Evolutionary conservation across 2,329 filamentous ascomycete species (phyloP).

Genomic region (Dactylella cylindrospora): DNA sequence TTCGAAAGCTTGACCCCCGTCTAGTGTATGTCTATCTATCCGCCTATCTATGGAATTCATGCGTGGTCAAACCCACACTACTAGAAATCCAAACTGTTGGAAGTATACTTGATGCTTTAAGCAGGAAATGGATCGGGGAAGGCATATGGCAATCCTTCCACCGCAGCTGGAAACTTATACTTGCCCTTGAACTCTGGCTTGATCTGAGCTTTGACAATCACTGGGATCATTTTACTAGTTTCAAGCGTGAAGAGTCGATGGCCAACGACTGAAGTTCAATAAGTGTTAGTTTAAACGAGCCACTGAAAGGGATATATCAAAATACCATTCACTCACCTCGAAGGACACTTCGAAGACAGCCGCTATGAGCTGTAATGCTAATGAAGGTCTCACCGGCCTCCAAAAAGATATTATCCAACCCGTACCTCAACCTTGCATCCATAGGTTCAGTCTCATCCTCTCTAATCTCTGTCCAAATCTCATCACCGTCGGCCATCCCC

Average conservation of each 20-base stretch:
- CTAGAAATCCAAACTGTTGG: constrained; percentile 20
- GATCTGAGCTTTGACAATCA: constrained; percentile 60
- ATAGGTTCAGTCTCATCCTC: constrained; percentile 59
- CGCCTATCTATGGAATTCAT: background rate
- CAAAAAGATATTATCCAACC: constrained; percentile 62
- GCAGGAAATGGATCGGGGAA: background rate
- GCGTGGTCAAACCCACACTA: constrained; percentile 1
- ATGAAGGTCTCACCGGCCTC: constrained; percentile 60
- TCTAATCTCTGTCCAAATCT: constrained; percentile 56
- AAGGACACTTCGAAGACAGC: constrained; percentile 48
- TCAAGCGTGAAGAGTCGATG: constrained; percentile 63
- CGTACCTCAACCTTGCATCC: constrained; percentile 55
- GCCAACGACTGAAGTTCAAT: constrained; percentile 55
- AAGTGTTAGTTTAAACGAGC: background rate
- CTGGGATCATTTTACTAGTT: constrained; percentile 70
- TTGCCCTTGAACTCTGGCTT: constrained; percentile 26
- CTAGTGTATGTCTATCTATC: too few species aligned
- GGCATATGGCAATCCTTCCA: constrained; percentile 18
- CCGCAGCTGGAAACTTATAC: constrained; percentile 5
- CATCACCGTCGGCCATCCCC: constrained; percentile 64
- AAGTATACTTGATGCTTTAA: constrained; percentile 7
- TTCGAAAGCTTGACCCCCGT: too few species aligned
- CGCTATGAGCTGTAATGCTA: constrained; percentile 63
- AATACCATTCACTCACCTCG: constrained; percentile 43
- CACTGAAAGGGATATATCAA: background rate